phyloP scores from a whole-genome alignment of 2,329 filamentous ascomycete species.

The Claviceps quebecensis region DNA sequence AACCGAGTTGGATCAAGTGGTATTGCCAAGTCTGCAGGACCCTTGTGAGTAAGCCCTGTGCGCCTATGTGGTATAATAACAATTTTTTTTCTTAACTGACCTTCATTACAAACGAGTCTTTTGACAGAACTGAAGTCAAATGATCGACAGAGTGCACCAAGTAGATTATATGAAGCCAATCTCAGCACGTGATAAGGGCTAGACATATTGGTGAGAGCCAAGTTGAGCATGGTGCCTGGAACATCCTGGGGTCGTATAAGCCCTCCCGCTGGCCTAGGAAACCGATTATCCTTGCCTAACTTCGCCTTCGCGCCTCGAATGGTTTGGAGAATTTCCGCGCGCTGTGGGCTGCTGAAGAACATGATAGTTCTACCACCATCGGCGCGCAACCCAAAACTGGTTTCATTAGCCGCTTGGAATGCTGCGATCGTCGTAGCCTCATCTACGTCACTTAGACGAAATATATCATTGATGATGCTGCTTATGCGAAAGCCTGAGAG shows the following conservation, averaged over 20 bases:
- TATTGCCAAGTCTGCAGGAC: slow-evolving; percentile 40
- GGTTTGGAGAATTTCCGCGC: slow-evolving; percentile 47
- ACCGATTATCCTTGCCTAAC: slow-evolving; percentile 47
- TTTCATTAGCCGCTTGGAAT: slow-evolving; percentile 50
- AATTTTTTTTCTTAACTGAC: slow-evolving; percentile 21
- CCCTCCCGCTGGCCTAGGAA: slow-evolving; percentile 47
- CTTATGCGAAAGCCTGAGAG: slow-evolving; percentile 46
- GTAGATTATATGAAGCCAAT: slow-evolving; percentile 51
- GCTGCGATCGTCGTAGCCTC: slow-evolving; percentile 43
- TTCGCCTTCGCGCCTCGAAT: slow-evolving; percentile 51
- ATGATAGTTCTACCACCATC: slow-evolving; percentile 59
- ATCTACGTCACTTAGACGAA: slow-evolving; percentile 52
- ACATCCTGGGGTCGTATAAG: slow-evolving; percentile 57
- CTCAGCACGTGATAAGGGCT: slow-evolving; percentile 46
- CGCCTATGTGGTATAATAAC: too few species aligned
- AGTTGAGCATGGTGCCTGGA: slow-evolving; percentile 53
- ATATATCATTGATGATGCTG: slow-evolving; percentile 56
- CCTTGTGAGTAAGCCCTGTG: neutral
- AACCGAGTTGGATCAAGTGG: slow-evolving; percentile 50
- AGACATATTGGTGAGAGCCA: slow-evolving; percentile 52
- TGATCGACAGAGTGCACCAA: slow-evolving; percentile 51
- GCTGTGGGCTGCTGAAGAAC: slow-evolving; percentile 56
- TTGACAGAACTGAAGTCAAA: slow-evolving; percentile 53
- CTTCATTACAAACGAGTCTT: slow-evolving; percentile 47
- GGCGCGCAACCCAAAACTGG: slow-evolving; percentile 51